Evolutionary conservation across 768 basidiomycete species (phyloP), one percentile per base, ranked within the genome.

Genomic region (Boletus rex-veris): DNA sequence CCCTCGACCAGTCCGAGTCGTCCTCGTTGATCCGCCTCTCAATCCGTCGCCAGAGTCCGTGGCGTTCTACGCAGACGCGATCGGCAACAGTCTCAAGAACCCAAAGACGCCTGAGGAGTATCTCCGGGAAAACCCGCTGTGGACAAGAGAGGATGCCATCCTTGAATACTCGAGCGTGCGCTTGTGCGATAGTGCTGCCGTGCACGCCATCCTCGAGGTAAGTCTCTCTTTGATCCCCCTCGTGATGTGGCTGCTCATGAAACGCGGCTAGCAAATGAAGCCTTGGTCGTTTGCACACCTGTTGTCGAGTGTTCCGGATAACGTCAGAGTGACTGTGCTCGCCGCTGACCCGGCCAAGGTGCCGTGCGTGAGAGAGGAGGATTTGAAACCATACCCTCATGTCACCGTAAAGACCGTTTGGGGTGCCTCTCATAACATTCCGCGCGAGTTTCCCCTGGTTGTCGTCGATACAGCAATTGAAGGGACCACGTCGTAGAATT

Each of bases 261-360:
- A 4, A 5, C 16, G 16, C 18, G 28, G 28, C 7, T 28, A 67
- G 65, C 55, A 67, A 59, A 66, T 21, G 21, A 65, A 14, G 0
- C 58, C 63, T 9, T 65, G 65, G 65, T 59, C 63, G n/a, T 65
- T 62, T 44, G 31, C 45, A 6, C 53, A 57, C 47, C 44, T 33
- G 4, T 28, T 64, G 0, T 41, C 12, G 28, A 11, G 18, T 8
- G 16, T 9, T 2, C 63, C 59, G 15, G 45, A 53, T 14, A 61
- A 59, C 14, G 50, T 61, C 35, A 44, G 36, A 4, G 39, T 65
- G 24, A 48, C 36, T 0, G 53, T 59, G 5, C 57, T 64, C 3
- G 50, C 33, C 11, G 64, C 57, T 2, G 60, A 64, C 26, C 60
- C 63, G 2, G 43, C 42, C 19, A 59, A 47, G 5, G 19, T 0